A percentile compares a stretch with the other conserved stretches of the same genome.
Conservation (phyloP, 2,329 filamentous ascomycete genomes). For the Colletotrichum australisinense region DNA sequence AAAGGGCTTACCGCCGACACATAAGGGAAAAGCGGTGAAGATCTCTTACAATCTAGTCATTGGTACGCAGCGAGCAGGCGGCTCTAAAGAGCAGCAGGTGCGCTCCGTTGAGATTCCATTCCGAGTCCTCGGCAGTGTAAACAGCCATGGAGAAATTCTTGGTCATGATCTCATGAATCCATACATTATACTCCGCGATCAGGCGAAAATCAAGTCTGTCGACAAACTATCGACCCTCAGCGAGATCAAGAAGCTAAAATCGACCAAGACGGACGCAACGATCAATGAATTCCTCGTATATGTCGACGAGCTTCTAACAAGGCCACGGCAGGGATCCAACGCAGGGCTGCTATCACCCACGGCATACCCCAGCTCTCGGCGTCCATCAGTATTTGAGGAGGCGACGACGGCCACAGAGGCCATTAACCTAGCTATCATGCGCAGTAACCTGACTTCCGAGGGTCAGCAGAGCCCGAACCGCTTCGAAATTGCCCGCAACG, state of each 20-base stretch:
- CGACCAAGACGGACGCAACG: constrained; percentile 30
- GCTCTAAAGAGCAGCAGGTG: constrained; percentile 82
- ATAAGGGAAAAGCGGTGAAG: constrained; percentile 93
- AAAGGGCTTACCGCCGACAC: constrained; percentile 88
- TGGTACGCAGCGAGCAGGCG: constrained; percentile 88
- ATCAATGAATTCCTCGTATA: constrained; percentile 80
- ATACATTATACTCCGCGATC: constrained; percentile 88
- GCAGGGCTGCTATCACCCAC: constrained; percentile 79
- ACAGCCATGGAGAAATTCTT: constrained; percentile 86
- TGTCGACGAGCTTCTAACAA: constrained; percentile 78
- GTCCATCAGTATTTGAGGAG: constrained; percentile 66
- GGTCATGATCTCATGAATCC: constrained; percentile 96
- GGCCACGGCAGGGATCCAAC: constrained; percentile 63
- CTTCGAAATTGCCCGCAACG: constrained; percentile 94
- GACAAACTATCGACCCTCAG: constrained; percentile 46
- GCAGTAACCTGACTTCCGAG: constrained; percentile 76
- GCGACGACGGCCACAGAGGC: constrained; percentile 79
- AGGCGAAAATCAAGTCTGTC: constrained; percentile 73
- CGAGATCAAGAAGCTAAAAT: constrained; percentile 34
- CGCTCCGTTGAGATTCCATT: constrained; percentile 94
- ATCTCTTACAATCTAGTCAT: constrained; percentile 92
- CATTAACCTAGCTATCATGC: constrained; percentile 90
- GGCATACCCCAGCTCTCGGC: constrained; percentile 65
- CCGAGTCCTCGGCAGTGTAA: constrained; percentile 91
- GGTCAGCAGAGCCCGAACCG: constrained; percentile 87